Conservation (phyloP, 495 filamentous ascomycete genomes). For the Darksidea phi region DNA sequence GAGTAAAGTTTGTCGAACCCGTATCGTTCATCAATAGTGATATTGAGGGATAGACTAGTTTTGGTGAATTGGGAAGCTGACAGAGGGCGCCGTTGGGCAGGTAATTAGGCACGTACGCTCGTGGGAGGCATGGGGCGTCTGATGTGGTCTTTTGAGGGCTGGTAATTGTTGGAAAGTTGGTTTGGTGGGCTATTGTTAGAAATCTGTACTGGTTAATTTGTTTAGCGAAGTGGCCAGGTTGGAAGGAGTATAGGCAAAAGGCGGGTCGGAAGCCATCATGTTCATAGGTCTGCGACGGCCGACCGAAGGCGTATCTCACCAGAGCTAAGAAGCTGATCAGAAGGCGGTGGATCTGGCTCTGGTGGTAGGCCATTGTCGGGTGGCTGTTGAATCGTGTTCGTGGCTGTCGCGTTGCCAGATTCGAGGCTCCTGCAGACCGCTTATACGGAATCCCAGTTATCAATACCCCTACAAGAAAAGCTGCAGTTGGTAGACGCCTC, state of each 20-base stretch:
- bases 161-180: not conserved
- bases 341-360: no score
- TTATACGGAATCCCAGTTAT: no score
- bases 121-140: not conserved
- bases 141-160: not conserved
- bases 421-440: no score
- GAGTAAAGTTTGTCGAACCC: slow-evolving; percentile 1
- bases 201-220: slow-evolving; percentile 24
- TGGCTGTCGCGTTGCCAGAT: no score
- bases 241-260: not conserved
- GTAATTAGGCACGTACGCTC: slow-evolving; percentile 11
- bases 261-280: not conserved
- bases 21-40: slow-evolving; percentile 24
- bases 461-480: no score
- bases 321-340: no score
- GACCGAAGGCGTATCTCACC: no score
- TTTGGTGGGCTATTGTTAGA: slow-evolving; percentile 27
- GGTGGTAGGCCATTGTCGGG: no score
- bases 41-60: slow-evolving; percentile 17
- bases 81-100: not conserved
- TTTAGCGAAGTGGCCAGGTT: slow-evolving; percentile 32
- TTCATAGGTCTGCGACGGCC: not conserved
- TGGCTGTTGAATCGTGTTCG: no score
- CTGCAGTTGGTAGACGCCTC: no score
- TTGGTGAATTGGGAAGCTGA: not conserved